Evolutionary conservation across 345 rosid species (phyloP), one percentile per base, ranked within the genome.

Genomic region (Lepidium africanum): DNA sequence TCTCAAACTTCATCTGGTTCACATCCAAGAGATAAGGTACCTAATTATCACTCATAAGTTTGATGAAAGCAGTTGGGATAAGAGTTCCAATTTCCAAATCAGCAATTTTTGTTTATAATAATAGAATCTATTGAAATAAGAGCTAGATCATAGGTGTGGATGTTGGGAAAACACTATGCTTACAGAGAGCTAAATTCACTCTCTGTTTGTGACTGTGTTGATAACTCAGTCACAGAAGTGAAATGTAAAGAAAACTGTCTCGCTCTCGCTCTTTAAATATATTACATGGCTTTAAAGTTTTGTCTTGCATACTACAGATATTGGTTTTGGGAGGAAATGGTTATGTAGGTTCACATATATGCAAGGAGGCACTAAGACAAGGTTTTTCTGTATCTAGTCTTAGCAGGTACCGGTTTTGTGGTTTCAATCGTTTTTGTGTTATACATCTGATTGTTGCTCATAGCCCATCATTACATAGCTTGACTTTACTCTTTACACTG

Each of bases 261-360:
- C 60, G n/a, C n/a, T 51, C 14, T 51, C 2, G 4, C 19, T 64
- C 4, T 30, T 2, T 61, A 53, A 15, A 15, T 7, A 11, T 21
- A 48, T 37, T 14, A 49, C 13, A 35, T 36, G 38, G 27, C 12
- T 4, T 58, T 23, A 4, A 32, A 63, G 61, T 64, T n/a, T 13
- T 74, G 38, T 55, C 12, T 46, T 69, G 54, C 3, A 32, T 76
- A 49, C 46, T 76, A 49, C 46, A 76, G 79, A 70, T 76, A 42
- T 52, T 76, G 50, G 76, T 76, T 58, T 59, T 76, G 35, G 79
- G 79, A 57, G 79, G 79, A 76, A 76, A 76, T 43, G 79, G 79
- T 33, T 76, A 70, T 64, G 79, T 76, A 8, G 79, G 79, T 19
- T 76, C 76, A 57, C 79, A 76, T 15, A 65, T 76, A 49, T 76